These are phyloP conservation scores for Babesia sp. DNA, from an alignment of 169 alveolate species.

Conservation along the genomic window DNA sequence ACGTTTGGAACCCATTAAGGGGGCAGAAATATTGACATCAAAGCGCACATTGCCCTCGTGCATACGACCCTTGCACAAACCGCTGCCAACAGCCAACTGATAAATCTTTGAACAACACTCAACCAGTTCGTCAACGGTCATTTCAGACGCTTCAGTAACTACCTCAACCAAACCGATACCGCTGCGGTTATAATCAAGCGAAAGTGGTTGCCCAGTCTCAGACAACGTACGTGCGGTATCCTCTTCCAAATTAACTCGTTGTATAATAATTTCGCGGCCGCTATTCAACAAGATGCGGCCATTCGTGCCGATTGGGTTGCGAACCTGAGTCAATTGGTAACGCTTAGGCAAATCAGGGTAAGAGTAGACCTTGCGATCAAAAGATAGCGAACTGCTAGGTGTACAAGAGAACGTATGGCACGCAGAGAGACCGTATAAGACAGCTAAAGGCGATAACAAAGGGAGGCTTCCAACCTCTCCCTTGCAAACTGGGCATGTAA, in stretches of 20 bases:
- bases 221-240: constrained; percentile 72
- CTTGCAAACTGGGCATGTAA: constrained; percentile 69
- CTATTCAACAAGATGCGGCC: constrained; percentile 60
- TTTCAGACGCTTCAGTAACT: constrained; percentile 66
- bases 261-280: constrained; percentile 50
- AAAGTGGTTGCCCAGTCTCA: constrained; percentile 1
- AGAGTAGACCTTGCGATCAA: constrained; percentile 75
- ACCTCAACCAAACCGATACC: constrained; percentile 77
- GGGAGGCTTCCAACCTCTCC: constrained; percentile 78
- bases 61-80: constrained; percentile 72
- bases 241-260: constrained; percentile 74
- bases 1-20: constrained; percentile 54
- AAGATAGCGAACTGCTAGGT: constrained; percentile 40
- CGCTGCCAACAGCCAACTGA: constrained; percentile 44
- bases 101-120: constrained; percentile 66
- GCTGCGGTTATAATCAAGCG: constrained; percentile 76
- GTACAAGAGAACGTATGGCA: constrained; percentile 64
- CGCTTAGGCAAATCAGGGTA: constrained; percentile 80
- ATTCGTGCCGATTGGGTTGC: constrained; percentile 71
- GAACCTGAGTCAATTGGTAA: constrained; percentile 73
- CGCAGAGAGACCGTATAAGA: constrained; percentile 66
- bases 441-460: constrained; percentile 62
- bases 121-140: constrained; percentile 69
- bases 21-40: constrained; percentile 74
- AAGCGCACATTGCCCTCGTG: constrained; percentile 75